Evolutionary conservation across 371 early-diverging fungal species (phyloP).

Genomic region (Mucor velutinosus): DNA sequence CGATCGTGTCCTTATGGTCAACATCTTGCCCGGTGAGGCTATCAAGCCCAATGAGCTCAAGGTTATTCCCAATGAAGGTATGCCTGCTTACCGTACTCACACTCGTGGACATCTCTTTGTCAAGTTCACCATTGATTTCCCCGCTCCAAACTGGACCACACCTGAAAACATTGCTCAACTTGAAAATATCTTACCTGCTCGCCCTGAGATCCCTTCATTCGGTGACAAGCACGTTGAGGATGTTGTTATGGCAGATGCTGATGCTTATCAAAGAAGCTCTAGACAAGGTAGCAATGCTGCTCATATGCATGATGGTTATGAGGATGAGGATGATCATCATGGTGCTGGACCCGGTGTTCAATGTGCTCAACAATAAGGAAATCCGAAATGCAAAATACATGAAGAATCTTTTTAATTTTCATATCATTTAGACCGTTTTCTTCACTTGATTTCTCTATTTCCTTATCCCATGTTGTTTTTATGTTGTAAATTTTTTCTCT

Average conservation of each 20-base stretch:
- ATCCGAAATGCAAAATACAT: no score
- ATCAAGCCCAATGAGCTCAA: constrained; percentile 81
- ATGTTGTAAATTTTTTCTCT: constrained; percentile 1
- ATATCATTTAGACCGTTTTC: neutral
- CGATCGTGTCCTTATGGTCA: constrained; percentile 83
- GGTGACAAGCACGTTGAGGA: constrained; percentile 68
- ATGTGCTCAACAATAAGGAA: constrained; percentile 90
- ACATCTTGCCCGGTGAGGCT: constrained; percentile 91
- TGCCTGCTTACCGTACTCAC: constrained; percentile 92
- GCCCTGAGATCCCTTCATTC: constrained; percentile 48
- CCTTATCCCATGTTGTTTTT: neutral
- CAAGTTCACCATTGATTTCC: constrained; percentile 92
- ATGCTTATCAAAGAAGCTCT: constrained; percentile 66
- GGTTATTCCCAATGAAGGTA: constrained; percentile 86
- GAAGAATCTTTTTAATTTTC: neutral
- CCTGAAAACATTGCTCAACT: constrained; percentile 66
- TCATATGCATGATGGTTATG: constrained; percentile 63
- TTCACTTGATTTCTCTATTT: neutral
- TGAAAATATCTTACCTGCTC: constrained; percentile 68
- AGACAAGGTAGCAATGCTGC: constrained; percentile 39
- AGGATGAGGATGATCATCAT: constrained; percentile 73
- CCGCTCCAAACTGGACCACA: constrained; percentile 78
- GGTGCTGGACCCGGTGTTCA: constrained; percentile 82
- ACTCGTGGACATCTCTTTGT: constrained; percentile 89
- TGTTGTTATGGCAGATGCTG: constrained; percentile 77